Percentiles rank a stretch among this genome's conserved stretches.
phyloP scores from a whole-genome alignment of 495 filamentous ascomycete species.

The Podospora sp. region DNA sequence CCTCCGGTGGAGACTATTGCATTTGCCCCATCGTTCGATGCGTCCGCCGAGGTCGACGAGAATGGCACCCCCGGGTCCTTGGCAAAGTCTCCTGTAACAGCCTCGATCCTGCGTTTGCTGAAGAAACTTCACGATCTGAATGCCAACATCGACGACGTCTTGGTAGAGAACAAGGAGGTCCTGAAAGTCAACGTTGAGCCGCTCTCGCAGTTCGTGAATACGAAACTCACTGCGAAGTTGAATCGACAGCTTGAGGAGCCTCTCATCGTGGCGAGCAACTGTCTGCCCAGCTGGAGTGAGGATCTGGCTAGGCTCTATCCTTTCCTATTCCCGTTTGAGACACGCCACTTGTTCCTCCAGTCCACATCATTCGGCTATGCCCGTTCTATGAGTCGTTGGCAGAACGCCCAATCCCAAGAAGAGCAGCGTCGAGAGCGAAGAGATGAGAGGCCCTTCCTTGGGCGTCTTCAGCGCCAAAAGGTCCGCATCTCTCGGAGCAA shows the following conservation, averaged over 20 bases:
- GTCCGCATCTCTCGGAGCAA: slow-evolving; percentile 91
- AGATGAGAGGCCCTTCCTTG: slow-evolving; percentile 91
- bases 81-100: slow-evolving; percentile 77
- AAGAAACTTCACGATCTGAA: slow-evolving; percentile 94
- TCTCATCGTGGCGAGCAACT: slow-evolving; percentile 97
- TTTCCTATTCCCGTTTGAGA: slow-evolving; percentile 99
- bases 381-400: slow-evolving; percentile 96
- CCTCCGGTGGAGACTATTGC: slow-evolving; percentile 77
- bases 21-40: slow-evolving; percentile 57
- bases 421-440: slow-evolving; percentile 79
- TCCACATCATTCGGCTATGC: slow-evolving; percentile 99
- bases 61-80: slow-evolving; percentile 78
- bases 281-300: slow-evolving; percentile 94
- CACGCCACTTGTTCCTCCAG: slow-evolving; percentile 93
- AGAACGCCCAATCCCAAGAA: slow-evolving; percentile 80
- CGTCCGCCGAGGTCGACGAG: slow-evolving; percentile 48
- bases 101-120: slow-evolving; percentile 84
- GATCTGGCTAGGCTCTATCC: slow-evolving; percentile 95
- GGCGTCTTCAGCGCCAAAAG: slow-evolving; percentile 92
- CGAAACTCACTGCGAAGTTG: slow-evolving; percentile 97
- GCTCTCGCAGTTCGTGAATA: slow-evolving; percentile 95
- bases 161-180: slow-evolving; percentile 79
- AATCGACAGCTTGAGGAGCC: slow-evolving; percentile 97
- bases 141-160: slow-evolving; percentile 91
- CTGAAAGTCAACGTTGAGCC: slow-evolving; percentile 76